Evolutionary conservation across 805 yeast genomes (phyloP).

Genomic region (Saccharomyces paradoxus): DNA sequence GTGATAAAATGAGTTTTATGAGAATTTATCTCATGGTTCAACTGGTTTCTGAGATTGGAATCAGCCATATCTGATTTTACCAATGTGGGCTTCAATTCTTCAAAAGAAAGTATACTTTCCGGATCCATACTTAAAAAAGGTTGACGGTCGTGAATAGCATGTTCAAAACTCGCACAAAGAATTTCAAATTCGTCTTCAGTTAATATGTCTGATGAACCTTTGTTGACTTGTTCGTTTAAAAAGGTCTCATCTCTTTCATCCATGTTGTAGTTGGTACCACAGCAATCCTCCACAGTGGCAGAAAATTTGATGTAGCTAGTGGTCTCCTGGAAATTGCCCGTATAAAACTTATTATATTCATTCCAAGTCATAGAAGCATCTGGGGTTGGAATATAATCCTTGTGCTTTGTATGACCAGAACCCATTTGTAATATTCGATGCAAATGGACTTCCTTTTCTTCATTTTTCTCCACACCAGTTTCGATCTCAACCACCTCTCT

Average conservation of each 20-base stretch:
- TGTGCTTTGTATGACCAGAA: constrained; percentile 30
- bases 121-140: constrained; percentile 88
- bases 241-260: constrained; percentile 82
- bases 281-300: constrained; percentile 92
- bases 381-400: constrained; percentile 83
- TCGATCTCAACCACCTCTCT: constrained; percentile 85
- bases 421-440: constrained; percentile 79
- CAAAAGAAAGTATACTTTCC: constrained; percentile 56
- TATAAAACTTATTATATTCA: constrained; percentile 67
- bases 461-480: constrained; percentile 96
- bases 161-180: constrained; percentile 65
- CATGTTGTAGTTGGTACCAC: constrained; percentile 78
- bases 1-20: constrained; percentile 47
- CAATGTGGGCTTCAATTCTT: constrained; percentile 54
- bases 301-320: constrained; percentile 77
- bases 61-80: constrained; percentile 33
- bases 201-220: constrained; percentile 31
- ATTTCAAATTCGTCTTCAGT: constrained; percentile 83
- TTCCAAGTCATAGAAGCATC: constrained; percentile 82
- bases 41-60: constrained; percentile 48
- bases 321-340: constrained; percentile 60
- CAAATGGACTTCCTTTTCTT: constrained; percentile 93
- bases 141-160: constrained; percentile 67
- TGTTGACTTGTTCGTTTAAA: constrained; percentile 37
- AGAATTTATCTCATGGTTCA: constrained; percentile 48